Percentiles rank a stretch among this genome's conserved stretches.
Evolutionary conservation across 495 filamentous ascomycete genomes (phyloP).

Genomic region (Lichina pygmaea): DNA sequence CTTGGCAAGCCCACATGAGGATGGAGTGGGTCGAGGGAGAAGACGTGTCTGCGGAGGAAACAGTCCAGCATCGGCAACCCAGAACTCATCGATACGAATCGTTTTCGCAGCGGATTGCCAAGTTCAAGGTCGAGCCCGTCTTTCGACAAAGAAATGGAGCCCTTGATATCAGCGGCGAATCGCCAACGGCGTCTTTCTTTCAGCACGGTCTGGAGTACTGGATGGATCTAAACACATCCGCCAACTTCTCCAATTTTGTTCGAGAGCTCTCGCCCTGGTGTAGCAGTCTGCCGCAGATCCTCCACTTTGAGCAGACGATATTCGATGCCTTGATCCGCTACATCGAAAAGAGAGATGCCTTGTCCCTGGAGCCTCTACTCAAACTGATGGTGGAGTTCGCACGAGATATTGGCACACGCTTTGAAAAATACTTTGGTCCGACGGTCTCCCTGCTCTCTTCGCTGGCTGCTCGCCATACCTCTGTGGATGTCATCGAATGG

Average conservation of each 20-base stretch:
- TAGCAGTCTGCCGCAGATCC: slow-evolving; percentile 71
- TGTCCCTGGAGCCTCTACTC: slow-evolving; percentile 62
- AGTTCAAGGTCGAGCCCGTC: slow-evolving; percentile 79
- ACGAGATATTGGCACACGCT: slow-evolving; percentile 64
- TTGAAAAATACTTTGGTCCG: slow-evolving; percentile 61
- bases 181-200: slow-evolving; percentile 48
- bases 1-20: slow-evolving; percentile 21
- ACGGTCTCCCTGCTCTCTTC: slow-evolving; percentile 39
- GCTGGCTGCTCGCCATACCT: slow-evolving; percentile 31
- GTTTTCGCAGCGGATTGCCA: slow-evolving; percentile 80
- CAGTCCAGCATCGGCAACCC: not conserved
- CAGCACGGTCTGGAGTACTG: slow-evolving; percentile 60
- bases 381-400: slow-evolving; percentile 71
- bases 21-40: slow-evolving; percentile 9
- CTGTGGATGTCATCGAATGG: slow-evolving; percentile 78
- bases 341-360: slow-evolving; percentile 45
- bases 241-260: slow-evolving; percentile 46
- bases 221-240: slow-evolving; percentile 70
- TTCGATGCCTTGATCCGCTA: slow-evolving; percentile 50
- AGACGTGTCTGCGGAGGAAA: slow-evolving; percentile 4
- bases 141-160: slow-evolving; percentile 61
- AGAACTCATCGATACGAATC: slow-evolving; percentile 56
- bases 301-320: slow-evolving; percentile 67
- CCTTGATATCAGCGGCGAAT: slow-evolving; percentile 46
- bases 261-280: slow-evolving; percentile 46